These are phyloP conservation scores for Geotrichum bryndzae DNA, from an alignment of 1,139 yeast species.

Conservation along the genomic window DNA sequence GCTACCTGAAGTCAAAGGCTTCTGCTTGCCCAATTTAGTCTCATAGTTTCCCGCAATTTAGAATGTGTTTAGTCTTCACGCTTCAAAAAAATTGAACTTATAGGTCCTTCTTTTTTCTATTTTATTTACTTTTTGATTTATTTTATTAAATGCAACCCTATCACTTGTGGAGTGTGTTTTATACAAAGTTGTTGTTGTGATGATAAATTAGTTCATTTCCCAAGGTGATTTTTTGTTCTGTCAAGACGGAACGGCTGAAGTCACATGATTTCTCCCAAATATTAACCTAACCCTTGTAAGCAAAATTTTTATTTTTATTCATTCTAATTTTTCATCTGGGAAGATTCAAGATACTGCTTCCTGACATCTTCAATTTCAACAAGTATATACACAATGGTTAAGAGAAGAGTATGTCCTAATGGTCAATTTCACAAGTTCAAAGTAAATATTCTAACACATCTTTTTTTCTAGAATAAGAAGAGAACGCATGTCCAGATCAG, in stretches of 20 bases:
- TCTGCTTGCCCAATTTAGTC: no score
- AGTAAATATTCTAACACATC: slow-evolving; percentile 23
- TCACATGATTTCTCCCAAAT: neutral
- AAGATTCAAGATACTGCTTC: neutral
- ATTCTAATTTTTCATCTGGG: neutral
- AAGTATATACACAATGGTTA: slow-evolving; percentile 38
- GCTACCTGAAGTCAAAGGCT: no score
- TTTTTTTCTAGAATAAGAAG: slow-evolving; percentile 44
- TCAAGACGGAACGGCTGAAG: neutral
- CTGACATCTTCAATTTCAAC: neutral
- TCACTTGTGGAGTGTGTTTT: no score
- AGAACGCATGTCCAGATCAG: slow-evolving; percentile 73
- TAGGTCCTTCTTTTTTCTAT: no score
- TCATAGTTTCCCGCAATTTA: no score
- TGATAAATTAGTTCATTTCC: no score
- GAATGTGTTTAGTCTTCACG: no score
- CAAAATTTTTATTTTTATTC: neutral
- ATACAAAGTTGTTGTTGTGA: no score
- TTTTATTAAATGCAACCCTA: no score
- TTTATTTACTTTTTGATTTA: no score
- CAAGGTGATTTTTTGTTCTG: no score
- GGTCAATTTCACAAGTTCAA: neutral
- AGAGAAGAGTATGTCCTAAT: slow-evolving; percentile 42
- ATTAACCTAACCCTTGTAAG: neutral
- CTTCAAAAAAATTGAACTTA: no score